A percentile compares a stretch with the other conserved stretches of the same genome.
These are phyloP conservation scores for Alternaria conjuncta DNA, from an alignment of 2,329 filamentous ascomycete species.

Conservation along the genomic window DNA sequence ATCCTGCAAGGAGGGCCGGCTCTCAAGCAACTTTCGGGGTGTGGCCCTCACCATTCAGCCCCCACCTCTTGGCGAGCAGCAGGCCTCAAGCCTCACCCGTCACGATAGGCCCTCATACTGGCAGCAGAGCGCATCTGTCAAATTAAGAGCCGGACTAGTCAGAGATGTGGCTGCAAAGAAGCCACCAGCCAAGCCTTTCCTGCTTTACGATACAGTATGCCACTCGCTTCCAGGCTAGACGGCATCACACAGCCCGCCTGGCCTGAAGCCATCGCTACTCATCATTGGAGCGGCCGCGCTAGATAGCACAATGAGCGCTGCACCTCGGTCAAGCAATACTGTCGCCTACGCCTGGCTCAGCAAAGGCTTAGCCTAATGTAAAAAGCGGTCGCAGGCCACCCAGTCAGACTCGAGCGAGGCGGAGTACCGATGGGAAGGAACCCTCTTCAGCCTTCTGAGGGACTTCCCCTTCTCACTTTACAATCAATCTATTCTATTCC, in stretches of 20 bases:
- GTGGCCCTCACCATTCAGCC: background rate
- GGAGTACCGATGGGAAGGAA: slow-evolving; percentile 9
- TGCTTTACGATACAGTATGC: slow-evolving; percentile 12
- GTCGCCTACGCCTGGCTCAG: slow-evolving; percentile 13
- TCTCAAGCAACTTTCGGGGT: background rate
- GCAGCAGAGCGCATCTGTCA: slow-evolving; percentile 13
- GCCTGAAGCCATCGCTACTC: slow-evolving; percentile 20
- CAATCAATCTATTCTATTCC: background rate
- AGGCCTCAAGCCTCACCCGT: background rate
- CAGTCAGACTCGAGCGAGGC: slow-evolving; percentile 19
- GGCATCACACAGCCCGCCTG: slow-evolving; percentile 28
- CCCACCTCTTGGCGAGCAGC: background rate
- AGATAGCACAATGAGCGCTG: slow-evolving; percentile 11
- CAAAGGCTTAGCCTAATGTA: slow-evolving; percentile 20
- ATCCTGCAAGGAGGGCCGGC: background rate
- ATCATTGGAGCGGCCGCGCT: slow-evolving; percentile 23
- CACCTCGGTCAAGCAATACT: slow-evolving; percentile 25
- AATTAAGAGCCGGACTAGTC: slow-evolving; percentile 20
- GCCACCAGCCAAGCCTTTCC: slow-evolving; percentile 17
- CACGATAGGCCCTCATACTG: slow-evolving; percentile 1
- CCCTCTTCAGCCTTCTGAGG: slow-evolving; percentile 1
- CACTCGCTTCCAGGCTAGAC: slow-evolving; percentile 10
- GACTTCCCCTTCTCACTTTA: slow-evolving; percentile 12
- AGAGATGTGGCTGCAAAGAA: slow-evolving; percentile 15
- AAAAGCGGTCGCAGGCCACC: slow-evolving; percentile 6